Conservation (phyloP, 108 stramenopile species). For the Fistulifera solaris region DNA sequence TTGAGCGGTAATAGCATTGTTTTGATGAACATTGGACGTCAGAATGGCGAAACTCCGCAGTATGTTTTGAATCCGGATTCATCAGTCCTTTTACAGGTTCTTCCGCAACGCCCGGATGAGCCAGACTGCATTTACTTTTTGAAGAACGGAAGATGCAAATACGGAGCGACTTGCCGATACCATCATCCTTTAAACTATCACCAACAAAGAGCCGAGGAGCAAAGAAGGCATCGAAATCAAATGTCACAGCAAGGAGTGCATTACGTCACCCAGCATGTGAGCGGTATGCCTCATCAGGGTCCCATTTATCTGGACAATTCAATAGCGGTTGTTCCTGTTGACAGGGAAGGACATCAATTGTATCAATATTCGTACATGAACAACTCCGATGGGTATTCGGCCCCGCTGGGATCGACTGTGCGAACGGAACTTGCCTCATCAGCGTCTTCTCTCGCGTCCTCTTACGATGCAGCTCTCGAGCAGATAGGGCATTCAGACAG, state of each 20-base stretch:
- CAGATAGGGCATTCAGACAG: no score
- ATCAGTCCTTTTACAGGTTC: conserved; percentile 15
- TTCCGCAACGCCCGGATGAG: conserved; percentile 79
- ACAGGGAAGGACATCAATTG: no score
- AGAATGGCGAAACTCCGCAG: neutral
- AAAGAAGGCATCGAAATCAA: conserved; percentile 9
- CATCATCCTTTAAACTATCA: conserved; percentile 72
- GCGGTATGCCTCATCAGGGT: neutral
- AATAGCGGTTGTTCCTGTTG: no score
- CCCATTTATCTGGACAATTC: neutral
- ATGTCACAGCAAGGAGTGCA: conserved; percentile 7
- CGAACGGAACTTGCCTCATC: conserved; percentile 12
- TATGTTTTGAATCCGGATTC: neutral
- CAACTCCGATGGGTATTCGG: conserved; percentile 1
- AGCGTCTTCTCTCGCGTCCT: conserved; percentile 44
- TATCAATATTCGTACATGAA: neutral
- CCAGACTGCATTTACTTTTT: conserved; percentile 85
- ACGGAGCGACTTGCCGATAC: conserved; percentile 84
- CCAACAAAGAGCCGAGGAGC: conserved; percentile 5
- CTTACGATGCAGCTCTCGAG: conserved; percentile 25
- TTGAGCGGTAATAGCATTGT: conserved; percentile 7
- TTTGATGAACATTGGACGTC: conserved; percentile 5
- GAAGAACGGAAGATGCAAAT: conserved; percentile 84
- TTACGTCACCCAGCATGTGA: conserved; percentile 7
- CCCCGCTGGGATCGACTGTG: neutral